Percentiles rank a stretch among this genome's conserved stretches.
Conservation (phyloP, 257 asterid species). For the Phtheirospermum japonicum region DNA sequence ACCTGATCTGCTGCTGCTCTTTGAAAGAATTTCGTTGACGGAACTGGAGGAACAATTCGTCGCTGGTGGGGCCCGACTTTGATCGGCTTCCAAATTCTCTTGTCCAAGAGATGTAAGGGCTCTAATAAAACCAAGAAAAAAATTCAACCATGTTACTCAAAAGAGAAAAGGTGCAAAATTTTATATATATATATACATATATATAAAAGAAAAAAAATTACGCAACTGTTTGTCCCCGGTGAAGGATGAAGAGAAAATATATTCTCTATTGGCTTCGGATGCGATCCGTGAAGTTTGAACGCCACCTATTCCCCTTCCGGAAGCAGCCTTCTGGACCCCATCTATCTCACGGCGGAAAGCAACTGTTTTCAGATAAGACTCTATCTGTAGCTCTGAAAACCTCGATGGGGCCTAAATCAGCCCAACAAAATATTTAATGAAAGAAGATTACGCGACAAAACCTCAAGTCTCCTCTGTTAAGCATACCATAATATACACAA, state of each 20-base stretch:
- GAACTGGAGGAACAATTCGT: constrained; percentile 31
- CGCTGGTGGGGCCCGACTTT: constrained; percentile 38
- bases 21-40: constrained; percentile 30
- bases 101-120: constrained; percentile 69
- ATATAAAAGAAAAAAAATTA: too few relatives aligned
- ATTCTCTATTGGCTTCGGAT: constrained; percentile 94
- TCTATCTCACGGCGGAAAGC: constrained; percentile 97
- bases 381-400: constrained; percentile 93
- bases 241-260: constrained; percentile 84
- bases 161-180: constrained; percentile 22
- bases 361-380: constrained; percentile 91
- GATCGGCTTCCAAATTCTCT: constrained; percentile 39
- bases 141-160: constrained; percentile 22
- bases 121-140: constrained; percentile 42
- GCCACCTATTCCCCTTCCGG: constrained; percentile 87
- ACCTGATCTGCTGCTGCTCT: constrained; percentile 32
- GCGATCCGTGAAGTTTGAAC: constrained; percentile 91
- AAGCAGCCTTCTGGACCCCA: constrained; percentile 91
- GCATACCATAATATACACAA: neutral
- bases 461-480: neutral
- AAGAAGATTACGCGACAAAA: neutral
- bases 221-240: constrained; percentile 84
- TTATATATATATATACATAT: too few relatives aligned
- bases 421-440: constrained; percentile 15
- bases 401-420: constrained; percentile 75